These are phyloP conservation scores for Nematodospora valgi DNA, from an alignment of 805 yeast genomes.

Conservation along the genomic window DNA sequence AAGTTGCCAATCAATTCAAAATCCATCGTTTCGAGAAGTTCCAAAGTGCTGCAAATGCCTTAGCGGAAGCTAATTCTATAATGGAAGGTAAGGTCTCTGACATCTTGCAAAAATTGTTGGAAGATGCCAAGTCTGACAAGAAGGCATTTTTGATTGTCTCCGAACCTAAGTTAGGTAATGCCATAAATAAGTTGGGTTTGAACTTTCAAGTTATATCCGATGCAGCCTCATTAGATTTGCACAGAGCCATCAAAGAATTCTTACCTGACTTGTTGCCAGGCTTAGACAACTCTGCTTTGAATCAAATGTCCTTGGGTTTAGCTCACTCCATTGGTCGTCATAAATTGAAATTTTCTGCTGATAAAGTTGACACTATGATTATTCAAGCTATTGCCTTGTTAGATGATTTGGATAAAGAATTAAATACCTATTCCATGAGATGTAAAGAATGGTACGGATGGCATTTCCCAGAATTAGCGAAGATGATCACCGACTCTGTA, in stretches of 20 bases:
- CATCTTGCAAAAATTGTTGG: constrained; percentile 72
- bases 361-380: constrained; percentile 98
- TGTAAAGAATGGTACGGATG: constrained; percentile 99
- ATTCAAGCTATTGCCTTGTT: constrained; percentile 97
- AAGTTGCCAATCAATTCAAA: constrained; percentile 87
- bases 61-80: constrained; percentile 90
- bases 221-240: constrained; percentile 90
- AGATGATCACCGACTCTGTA: constrained; percentile 91
- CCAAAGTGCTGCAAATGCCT: constrained; percentile 89
- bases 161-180: constrained; percentile 93
- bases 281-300: constrained; percentile 74
- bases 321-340: constrained; percentile 99
- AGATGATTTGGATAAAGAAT: constrained; percentile 95
- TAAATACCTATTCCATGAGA: constrained; percentile 98
- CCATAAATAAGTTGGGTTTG: constrained; percentile 91
- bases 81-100: constrained; percentile 92
- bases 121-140: constrained; percentile 74
- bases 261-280: constrained; percentile 95
- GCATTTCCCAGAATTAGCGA: constrained; percentile 99
- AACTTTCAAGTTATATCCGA: constrained; percentile 88
- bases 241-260: constrained; percentile 92
- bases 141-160: constrained; percentile 86
- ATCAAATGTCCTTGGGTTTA: constrained; percentile 96
- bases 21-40: constrained; percentile 95
- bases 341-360: constrained; percentile 95